These are phyloP conservation scores for Auricularia sp. DNA, from an alignment of 768 basidiomycete genomes.

Conservation along the genomic window DNA sequence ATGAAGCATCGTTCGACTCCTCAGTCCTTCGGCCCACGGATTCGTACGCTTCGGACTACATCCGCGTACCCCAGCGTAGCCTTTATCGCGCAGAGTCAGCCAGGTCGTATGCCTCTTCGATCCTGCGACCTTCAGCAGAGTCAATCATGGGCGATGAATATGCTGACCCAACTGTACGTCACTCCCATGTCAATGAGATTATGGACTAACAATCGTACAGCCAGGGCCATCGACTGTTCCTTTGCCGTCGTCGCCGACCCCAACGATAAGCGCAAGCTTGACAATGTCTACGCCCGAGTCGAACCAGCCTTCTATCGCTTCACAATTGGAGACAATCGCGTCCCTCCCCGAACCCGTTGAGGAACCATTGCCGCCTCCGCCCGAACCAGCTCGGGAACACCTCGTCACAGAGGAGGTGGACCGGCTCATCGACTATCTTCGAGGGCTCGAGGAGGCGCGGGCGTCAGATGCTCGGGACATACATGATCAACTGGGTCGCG, in stretches of 20 bases:
- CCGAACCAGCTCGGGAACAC: slow-evolving; percentile 7
- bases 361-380: slow-evolving; percentile 5
- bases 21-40: neutral
- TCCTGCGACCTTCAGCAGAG: neutral
- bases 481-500: slow-evolving; percentile 53
- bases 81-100: neutral
- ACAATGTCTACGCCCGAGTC: slow-evolving; percentile 42
- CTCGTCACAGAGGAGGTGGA: slow-evolving; percentile 32
- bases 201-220: neutral
- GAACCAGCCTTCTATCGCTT: slow-evolving; percentile 39
- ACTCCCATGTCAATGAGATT: neutral
- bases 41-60: neutral
- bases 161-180: neutral
- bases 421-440: slow-evolving; percentile 39
- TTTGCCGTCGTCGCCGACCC: slow-evolving; percentile 25
- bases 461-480: slow-evolving; percentile 58
- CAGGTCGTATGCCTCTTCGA: neutral
- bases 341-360: slow-evolving; percentile 31
- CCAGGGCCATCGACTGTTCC: slow-evolving; percentile 22
- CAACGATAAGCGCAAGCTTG: slow-evolving; percentile 34
- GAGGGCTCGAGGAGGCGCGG: slow-evolving; percentile 54
- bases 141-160: neutral
- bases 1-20: neutral
- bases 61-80: neutral
- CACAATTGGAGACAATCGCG: slow-evolving; percentile 34